These are phyloP conservation scores for Cryphonectria radicalis DNA, from an alignment of 2,329 filamentous ascomycete genomes.

Conservation along the genomic window DNA sequence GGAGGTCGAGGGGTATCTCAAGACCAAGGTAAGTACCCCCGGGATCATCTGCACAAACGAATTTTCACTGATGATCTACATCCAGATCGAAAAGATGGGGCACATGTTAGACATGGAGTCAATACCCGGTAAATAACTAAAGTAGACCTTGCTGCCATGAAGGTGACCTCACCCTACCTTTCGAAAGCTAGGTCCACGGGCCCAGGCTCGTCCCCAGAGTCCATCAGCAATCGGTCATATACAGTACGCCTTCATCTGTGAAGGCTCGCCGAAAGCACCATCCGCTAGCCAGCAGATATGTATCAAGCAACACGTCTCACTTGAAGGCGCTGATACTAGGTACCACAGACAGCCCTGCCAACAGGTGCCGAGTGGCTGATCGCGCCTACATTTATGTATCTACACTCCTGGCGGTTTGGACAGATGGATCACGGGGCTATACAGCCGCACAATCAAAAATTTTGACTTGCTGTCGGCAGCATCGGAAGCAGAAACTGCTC, in stretches of 20 bases:
- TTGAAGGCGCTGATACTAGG: neutral
- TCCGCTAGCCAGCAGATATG: neutral
- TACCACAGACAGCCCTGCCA: neutral
- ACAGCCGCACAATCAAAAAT: neutral
- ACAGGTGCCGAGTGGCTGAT: neutral
- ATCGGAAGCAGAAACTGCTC: neutral
- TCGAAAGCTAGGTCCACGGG: neutral
- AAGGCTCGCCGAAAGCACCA: neutral
- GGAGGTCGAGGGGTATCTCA: conserved; percentile 92
- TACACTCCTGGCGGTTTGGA: neutral
- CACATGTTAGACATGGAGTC: conserved; percentile 69
- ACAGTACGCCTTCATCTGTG: neutral
- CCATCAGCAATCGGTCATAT: neutral
- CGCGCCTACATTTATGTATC: neutral
- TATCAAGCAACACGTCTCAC: neutral
- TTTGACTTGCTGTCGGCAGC: neutral
- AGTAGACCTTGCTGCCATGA: neutral
- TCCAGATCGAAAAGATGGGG: conserved; percentile 84
- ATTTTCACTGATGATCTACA: conserved; percentile 14
- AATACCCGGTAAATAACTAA: conserved; percentile 30
- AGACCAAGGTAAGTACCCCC: conserved; percentile 75
- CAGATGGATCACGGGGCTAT: neutral
- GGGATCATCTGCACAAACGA: neutral
- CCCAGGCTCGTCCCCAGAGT: neutral
- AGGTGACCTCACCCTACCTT: neutral